Base-by-base conservation (phyloP, 805 yeast genomes). In the Candida pini region DNA sequence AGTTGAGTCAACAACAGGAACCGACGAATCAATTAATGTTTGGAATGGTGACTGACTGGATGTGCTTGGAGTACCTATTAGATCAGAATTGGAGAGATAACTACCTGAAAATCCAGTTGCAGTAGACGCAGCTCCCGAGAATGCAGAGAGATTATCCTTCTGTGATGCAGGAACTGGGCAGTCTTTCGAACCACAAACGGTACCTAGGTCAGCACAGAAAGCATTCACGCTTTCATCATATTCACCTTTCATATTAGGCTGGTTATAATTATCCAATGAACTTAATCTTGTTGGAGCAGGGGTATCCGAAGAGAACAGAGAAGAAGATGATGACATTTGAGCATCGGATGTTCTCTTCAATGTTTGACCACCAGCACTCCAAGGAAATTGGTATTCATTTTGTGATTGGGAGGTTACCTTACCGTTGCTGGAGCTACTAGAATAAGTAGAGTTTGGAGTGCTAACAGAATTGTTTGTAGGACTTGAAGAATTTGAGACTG, bases 141-240 rank as follows among this genome's bases (percentile, higher is more conserved):
- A 25, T 13, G 21, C 14, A 9, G 16, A 9, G 16, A 13, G 15
- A 38, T 38, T 16, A 38, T 41, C 25, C 40, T 43, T 29, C 14
- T 40, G 29, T 12, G 36, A 51, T 48, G 62, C 57, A 3, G 96
- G 94, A 4, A 79, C 54, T 4, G 92, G 95, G 43, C 73, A 61
- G 12, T 69, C 69, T 48, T 68, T 78, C 6, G 80, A 78, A 13
- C 96, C 97, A 60, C 97, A 89, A 1, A 88, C 97, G 55, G 77
- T 71, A 41, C 75, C 73, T 52, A 90, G 68, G 47, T 78, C 75
- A 18, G 73, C 72, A 53, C 97, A 90, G 54, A 90, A 90, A 19
- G 74, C 76, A 39, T 73, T 71, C 35, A 80, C 78, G 45, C 80
- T 78, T 52, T 84, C 90, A 50, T 78, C 82, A 53, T 77, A 82